phyloP scores from a whole-genome alignment of 208 protist genomes.

The Angomonas ambiguus region DNA sequence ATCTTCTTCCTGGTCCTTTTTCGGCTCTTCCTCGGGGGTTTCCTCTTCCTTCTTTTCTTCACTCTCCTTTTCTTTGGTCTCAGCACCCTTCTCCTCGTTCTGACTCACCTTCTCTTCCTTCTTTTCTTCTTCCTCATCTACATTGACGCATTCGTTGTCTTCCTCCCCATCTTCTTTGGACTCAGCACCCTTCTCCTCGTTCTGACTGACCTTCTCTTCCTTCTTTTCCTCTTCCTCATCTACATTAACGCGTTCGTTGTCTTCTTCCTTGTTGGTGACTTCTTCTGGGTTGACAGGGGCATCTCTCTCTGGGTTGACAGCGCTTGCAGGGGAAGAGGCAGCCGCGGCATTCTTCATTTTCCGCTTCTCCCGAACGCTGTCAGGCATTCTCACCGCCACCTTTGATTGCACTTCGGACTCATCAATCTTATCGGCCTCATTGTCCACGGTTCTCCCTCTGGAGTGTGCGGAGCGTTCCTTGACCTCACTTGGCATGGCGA shows the following conservation, averaged over 20 bases:
- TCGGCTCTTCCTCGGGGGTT: too few species aligned
- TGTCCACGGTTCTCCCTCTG: not conserved
- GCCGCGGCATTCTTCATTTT: not conserved
- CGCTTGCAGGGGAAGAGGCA: not conserved
- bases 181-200: constrained; percentile 8
- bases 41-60: constrained; percentile 23
- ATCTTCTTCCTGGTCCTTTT: not conserved
- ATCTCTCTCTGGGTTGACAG: not conserved
- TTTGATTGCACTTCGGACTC: not conserved
- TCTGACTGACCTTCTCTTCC: constrained; percentile 2
- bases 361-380: not conserved
- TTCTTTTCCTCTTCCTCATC: constrained; percentile 2
- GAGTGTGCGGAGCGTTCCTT: not conserved
- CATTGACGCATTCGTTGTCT: not conserved
- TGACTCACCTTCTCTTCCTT: not conserved
- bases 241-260: not conserved
- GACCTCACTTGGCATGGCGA: not conserved
- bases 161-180: constrained; percentile 1
- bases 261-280: not conserved
- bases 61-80: not conserved
- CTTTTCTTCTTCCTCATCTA: constrained; percentile 6
- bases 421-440: not conserved
- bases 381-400: constrained; percentile 1
- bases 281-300: not conserved
- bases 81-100: not conserved